Conservation (phyloP, 1,284 basidiomycete species). For the Coniferiporia weirii region DNA sequence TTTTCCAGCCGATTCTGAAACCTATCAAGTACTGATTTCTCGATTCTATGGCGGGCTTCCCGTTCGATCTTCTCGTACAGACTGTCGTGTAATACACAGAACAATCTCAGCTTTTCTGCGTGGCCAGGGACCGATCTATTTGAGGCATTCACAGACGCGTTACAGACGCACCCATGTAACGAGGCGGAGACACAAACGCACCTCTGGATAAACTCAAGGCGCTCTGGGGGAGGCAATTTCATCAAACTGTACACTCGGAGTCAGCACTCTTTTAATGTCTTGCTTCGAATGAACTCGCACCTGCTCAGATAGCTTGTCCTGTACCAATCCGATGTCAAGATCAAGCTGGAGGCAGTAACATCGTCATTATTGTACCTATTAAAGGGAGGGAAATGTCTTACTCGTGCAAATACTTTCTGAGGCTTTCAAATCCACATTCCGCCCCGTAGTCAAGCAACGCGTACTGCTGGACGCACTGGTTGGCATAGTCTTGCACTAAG, state of each 20-base stretch:
- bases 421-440: slow-evolving; percentile 12
- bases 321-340: slow-evolving; percentile 12
- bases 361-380: not conserved
- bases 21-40: slow-evolving; percentile 9
- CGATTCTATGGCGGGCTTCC: slow-evolving; percentile 2
- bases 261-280: not conserved
- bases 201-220: slow-evolving; percentile 15
- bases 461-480: slow-evolving; percentile 17
- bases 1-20: slow-evolving; percentile 13
- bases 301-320: slow-evolving; percentile 7
- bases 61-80: slow-evolving; percentile 15
- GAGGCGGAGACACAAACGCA: not conserved
- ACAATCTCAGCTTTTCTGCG: slow-evolving; percentile 9
- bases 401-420: slow-evolving; percentile 14
- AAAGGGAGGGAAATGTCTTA: not conserved
- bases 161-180: not conserved
- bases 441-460: slow-evolving; percentile 15
- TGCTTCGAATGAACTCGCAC: not conserved
- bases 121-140: slow-evolving; percentile 12
- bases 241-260: slow-evolving; percentile 1
- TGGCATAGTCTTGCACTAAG: slow-evolving; percentile 14
- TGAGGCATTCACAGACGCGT: not conserved
- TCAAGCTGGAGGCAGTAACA: slow-evolving; percentile 3
- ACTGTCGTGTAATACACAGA: slow-evolving; percentile 16
- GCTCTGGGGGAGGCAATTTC: slow-evolving; percentile 1